Evolutionary conservation across 495 filamentous ascomycete genomes (phyloP).

Genomic region (Tuber calosporum): DNA sequence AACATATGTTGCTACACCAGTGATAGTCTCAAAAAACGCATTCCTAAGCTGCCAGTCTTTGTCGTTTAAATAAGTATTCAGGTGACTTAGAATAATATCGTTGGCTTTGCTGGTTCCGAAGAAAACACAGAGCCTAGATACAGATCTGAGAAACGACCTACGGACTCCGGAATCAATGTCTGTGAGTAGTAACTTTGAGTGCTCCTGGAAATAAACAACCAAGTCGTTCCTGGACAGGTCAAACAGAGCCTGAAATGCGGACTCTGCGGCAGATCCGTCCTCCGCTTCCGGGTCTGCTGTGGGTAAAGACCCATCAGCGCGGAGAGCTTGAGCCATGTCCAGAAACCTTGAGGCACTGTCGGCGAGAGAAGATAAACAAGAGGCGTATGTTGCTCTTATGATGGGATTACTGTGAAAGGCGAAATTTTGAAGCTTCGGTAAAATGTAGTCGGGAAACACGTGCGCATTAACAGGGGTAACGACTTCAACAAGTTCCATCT

Average conservation of each 20-base stretch:
- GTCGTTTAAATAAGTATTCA: conserved; percentile 97
- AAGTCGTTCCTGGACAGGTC: conserved; percentile 74
- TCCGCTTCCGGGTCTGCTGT: conserved; percentile 75
- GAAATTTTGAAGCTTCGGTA: conserved; percentile 71
- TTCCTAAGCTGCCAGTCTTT: conserved; percentile 93
- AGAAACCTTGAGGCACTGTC: conserved; percentile 77
- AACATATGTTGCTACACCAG: conserved; percentile 84
- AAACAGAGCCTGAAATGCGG: conserved; percentile 69
- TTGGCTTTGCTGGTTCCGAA: conserved; percentile 84
- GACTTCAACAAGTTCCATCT: conserved; percentile 72
- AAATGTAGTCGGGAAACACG: conserved; percentile 89
- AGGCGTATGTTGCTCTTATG: conserved; percentile 83
- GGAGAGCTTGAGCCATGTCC: conserved; percentile 80
- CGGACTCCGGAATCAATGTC: conserved; percentile 83
- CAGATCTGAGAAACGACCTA: conserved; percentile 86
- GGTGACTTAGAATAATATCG: conserved; percentile 86
- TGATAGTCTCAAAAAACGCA: conserved; percentile 91
- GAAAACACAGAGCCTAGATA: conserved; percentile 87
- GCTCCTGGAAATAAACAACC: conserved; percentile 68
- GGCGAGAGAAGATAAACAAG: conserved; percentile 85
- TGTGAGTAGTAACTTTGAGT: conserved; percentile 82
- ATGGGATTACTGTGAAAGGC: conserved; percentile 56
- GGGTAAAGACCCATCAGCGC: conserved; percentile 73
- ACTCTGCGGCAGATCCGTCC: conserved; percentile 53
- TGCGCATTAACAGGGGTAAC: conserved; percentile 93